These are phyloP conservation scores for Pyrenochaeta sp. DNA, from an alignment of 2,329 filamentous ascomycete genomes.

Conservation along the genomic window DNA sequence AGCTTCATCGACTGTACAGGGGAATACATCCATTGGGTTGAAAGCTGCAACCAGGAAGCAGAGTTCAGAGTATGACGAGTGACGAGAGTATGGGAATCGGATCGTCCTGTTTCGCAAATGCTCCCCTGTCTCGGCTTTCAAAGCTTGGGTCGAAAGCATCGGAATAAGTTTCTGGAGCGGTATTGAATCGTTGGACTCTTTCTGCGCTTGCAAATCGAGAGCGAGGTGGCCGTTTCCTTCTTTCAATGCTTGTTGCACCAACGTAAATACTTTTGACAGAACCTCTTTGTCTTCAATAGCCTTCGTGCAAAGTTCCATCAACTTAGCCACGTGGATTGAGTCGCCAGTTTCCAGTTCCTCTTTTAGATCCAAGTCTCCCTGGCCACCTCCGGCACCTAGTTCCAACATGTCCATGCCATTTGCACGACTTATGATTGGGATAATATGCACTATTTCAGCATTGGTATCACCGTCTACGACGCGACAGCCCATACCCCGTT, in stretches of 20 bases:
- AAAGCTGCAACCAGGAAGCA: conserved; percentile 73
- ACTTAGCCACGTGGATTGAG: conserved; percentile 55
- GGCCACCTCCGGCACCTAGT: conserved; percentile 78
- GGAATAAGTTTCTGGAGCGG: conserved; percentile 43
- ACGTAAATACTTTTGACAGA: conserved; percentile 42
- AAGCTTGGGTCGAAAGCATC: conserved; percentile 27
- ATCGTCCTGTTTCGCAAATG: conserved; percentile 30
- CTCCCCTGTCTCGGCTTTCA: conserved; percentile 1
- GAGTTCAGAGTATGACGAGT: conserved; percentile 85
- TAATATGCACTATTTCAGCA: conserved; percentile 72
- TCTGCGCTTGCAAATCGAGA: conserved; percentile 35
- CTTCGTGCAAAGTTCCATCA: conserved; percentile 60
- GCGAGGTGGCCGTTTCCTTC: conserved; percentile 28
- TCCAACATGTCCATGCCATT: conserved; percentile 73
- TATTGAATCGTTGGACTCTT: conserved; percentile 32
- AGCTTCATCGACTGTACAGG: conserved; percentile 72
- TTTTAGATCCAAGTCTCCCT: conserved; percentile 73
- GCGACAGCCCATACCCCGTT: conserved; percentile 71
- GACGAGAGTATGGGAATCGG: conserved; percentile 84
- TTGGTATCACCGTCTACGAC: conserved; percentile 56
- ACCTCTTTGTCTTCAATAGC: conserved; percentile 47
- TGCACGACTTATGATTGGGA: conserved; percentile 75
- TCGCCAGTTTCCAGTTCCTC: conserved; percentile 70
- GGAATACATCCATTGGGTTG: conserved; percentile 77
- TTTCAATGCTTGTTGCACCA: conserved; percentile 38